Evolutionary conservation across 371 early-diverging fungal species (phyloP).

Genomic region (Furculomyces boomerangus): DNA sequence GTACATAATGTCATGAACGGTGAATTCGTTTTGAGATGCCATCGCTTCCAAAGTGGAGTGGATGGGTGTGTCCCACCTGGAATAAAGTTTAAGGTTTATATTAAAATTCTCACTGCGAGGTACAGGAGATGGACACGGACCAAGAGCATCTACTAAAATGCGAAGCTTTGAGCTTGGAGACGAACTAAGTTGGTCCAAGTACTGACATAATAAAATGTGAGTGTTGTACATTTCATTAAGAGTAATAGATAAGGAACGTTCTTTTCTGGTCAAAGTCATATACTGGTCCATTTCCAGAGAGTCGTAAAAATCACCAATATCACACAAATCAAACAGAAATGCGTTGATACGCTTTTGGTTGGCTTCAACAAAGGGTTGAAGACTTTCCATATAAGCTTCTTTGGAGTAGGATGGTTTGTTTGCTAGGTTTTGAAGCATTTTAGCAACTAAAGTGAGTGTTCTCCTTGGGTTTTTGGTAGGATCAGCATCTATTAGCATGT

Average conservation of each 20-base stretch:
- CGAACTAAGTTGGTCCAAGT: constrained; percentile 60
- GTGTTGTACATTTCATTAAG: constrained; percentile 87
- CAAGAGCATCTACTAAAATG: constrained; percentile 57
- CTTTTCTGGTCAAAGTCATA: constrained; percentile 81
- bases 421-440: constrained; percentile 81
- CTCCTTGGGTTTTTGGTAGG: constrained; percentile 67
- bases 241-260: constrained; percentile 68
- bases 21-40: constrained; percentile 69
- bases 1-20: constrained; percentile 81
- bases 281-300: constrained; percentile 93
- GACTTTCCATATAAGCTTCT: constrained; percentile 78
- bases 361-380: constrained; percentile 72
- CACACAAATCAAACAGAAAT: constrained; percentile 80
- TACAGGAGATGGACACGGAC: constrained; percentile 54
- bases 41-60: constrained; percentile 39
- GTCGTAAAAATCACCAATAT: constrained; percentile 90
- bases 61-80: constrained; percentile 84
- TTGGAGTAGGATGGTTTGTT: constrained; percentile 82
- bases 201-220: constrained; percentile 63
- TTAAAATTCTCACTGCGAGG: constrained; percentile 70
- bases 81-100: constrained; percentile 64
- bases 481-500: constrained; percentile 73
- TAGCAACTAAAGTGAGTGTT: constrained; percentile 81
- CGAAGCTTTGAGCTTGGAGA: constrained; percentile 62
- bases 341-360: constrained; percentile 70